Conservation (phyloP, 2,329 filamentous ascomycete species). For the Phialophora tarda region DNA sequence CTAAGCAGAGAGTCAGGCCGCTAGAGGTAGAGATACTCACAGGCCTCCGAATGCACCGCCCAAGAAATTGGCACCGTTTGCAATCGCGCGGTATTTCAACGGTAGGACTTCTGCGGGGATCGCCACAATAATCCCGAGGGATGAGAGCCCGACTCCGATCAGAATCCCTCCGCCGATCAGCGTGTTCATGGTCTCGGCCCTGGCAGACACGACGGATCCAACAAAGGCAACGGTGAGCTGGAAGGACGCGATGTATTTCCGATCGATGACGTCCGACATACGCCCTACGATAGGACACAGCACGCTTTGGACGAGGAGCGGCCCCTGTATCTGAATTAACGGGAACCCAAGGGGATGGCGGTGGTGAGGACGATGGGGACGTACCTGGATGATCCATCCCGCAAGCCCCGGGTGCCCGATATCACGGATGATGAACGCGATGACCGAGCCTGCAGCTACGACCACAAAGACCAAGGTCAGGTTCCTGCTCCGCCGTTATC, state of each 20-base stretch:
- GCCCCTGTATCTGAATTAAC: slow-evolving; percentile 49
- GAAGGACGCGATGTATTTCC: slow-evolving; percentile 59
- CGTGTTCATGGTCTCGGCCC: slow-evolving; percentile 60
- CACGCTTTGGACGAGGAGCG: slow-evolving; percentile 62
- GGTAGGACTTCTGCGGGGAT: slow-evolving; percentile 63
- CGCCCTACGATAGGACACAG: slow-evolving; percentile 62
- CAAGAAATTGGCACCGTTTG: slow-evolving; percentile 59
- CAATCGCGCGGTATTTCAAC: slow-evolving; percentile 60
- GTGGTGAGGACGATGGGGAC: not conserved
- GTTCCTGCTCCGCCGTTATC: slow-evolving; percentile 42
- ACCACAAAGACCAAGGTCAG: slow-evolving; percentile 63
- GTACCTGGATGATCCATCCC: slow-evolving; percentile 19
- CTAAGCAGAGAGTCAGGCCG: not conserved
- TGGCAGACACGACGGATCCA: slow-evolving; percentile 60
- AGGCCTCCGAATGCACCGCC: slow-evolving; percentile 59
- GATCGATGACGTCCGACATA: slow-evolving; percentile 61
- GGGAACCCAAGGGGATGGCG: not conserved
- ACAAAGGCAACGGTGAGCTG: slow-evolving; percentile 60
- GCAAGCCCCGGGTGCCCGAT: slow-evolving; percentile 28
- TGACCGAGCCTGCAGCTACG: slow-evolving; percentile 61
- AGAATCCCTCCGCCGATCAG: slow-evolving; percentile 62
- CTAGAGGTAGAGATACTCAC: slow-evolving; percentile 46
- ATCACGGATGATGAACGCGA: slow-evolving; percentile 55
- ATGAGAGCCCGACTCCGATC: slow-evolving; percentile 60
- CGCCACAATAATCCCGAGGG: slow-evolving; percentile 60